These are phyloP conservation scores for Epichloe gansuensis DNA, from an alignment of 2,329 filamentous ascomycete species.

Conservation along the genomic window DNA sequence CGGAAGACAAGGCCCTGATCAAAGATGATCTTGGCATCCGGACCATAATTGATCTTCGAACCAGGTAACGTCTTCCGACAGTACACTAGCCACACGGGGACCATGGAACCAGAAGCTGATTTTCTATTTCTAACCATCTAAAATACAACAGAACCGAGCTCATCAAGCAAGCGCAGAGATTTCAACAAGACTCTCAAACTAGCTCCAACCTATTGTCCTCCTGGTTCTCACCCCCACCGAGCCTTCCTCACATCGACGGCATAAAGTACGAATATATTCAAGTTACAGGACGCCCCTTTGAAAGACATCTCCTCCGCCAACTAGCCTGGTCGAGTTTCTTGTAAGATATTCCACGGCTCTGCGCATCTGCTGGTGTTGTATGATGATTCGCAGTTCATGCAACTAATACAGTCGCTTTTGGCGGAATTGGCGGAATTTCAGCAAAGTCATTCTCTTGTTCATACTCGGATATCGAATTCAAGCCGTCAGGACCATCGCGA, in stretches of 20 bases:
- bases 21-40: slow-evolving; percentile 48
- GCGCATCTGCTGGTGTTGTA: no score
- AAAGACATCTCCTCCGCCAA: slow-evolving; percentile 52
- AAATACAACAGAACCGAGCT: slow-evolving; percentile 51
- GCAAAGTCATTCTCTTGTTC: slow-evolving; percentile 45
- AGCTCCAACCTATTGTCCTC: slow-evolving; percentile 23
- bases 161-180: slow-evolving; percentile 51
- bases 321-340: slow-evolving; percentile 55
- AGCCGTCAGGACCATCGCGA: slow-evolving; percentile 56
- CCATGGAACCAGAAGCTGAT: neutral
- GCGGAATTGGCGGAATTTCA: slow-evolving; percentile 6
- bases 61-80: slow-evolving; percentile 37
- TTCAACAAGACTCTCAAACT: slow-evolving; percentile 27
- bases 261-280: slow-evolving; percentile 54
- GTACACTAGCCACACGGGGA: no score
- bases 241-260: slow-evolving; percentile 49
- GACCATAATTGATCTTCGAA: slow-evolving; percentile 68
- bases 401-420: neutral
- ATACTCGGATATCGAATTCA: slow-evolving; percentile 52
- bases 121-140: neutral
- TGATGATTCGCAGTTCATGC: no score
- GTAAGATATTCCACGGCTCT: slow-evolving; percentile 24
- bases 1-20: slow-evolving; percentile 48
- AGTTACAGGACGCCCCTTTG: slow-evolving; percentile 61
- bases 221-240: slow-evolving; percentile 36